Percentiles rank a stretch among this genome's conserved stretches.
Conservation (phyloP, 176 grass and related monocot genomes). For the Avena sativa region DNA sequence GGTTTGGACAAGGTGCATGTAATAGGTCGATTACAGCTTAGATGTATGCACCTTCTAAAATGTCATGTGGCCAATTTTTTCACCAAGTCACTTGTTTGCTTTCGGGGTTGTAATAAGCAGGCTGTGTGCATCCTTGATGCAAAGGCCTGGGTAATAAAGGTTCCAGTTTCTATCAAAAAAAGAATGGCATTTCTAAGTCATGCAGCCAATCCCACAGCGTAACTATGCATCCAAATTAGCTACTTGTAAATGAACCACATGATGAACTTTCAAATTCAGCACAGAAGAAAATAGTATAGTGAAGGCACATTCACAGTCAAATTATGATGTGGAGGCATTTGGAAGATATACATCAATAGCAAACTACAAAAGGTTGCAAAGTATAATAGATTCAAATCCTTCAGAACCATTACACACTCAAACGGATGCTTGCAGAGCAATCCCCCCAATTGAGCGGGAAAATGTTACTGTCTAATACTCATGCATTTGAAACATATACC, state of each 20-base stretch:
- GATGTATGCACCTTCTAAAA: not conserved
- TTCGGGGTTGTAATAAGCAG: not conserved
- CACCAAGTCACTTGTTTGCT: not conserved
- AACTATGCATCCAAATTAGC: constrained; percentile 2
- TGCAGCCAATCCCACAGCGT: not conserved
- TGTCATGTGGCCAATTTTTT: not conserved
- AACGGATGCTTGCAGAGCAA: not conserved
- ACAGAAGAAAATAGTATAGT: not conserved
- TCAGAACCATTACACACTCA: constrained; percentile 7
- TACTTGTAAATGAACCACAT: not conserved
- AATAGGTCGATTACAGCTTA: not conserved
- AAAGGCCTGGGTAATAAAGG: not conserved
- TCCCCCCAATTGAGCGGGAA: constrained; percentile 1
- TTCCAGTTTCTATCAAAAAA: not conserved
- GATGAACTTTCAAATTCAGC: constrained; percentile 7
- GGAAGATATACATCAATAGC: not conserved
- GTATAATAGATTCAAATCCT: constrained; percentile 20
- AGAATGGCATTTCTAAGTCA: constrained; percentile 3
- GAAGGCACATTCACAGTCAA: not conserved
- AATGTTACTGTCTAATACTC: not conserved
- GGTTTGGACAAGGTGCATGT: not conserved
- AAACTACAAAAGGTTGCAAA: not conserved
- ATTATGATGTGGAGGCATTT: not conserved
- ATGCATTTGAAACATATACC: not conserved
- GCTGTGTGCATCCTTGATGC: not conserved